phyloP scores from a whole-genome alignment of 1,284 basidiomycete genomes.

The Naganishia sp. region DNA sequence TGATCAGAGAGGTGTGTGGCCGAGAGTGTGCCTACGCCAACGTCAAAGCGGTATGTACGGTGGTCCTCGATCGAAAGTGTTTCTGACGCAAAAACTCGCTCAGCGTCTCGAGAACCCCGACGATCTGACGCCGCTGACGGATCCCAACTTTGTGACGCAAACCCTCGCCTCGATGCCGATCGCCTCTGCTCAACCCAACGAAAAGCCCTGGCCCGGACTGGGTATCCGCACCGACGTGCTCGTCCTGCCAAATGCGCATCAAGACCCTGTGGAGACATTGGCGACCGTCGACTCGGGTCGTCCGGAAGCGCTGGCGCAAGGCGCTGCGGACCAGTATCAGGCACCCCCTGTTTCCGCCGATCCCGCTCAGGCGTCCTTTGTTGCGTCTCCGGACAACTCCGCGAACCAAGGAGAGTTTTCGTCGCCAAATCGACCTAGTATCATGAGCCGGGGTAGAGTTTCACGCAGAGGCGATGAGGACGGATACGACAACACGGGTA shows the following conservation, averaged over 20 bases:
- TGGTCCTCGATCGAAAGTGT: background rate
- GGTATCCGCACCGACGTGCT: constrained; percentile 59
- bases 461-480: constrained; percentile 19
- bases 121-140: constrained; percentile 86
- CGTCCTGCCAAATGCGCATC: constrained; percentile 5
- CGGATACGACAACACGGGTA: constrained; percentile 3
- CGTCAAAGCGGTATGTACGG: constrained; percentile 67
- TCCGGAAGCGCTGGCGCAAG: background rate
- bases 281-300: background rate
- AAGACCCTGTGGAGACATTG: background rate
- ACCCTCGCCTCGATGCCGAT: constrained; percentile 67
- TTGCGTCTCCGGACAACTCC: background rate
- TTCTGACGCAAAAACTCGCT: background rate
- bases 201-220: constrained; percentile 76
- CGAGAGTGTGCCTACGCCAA: constrained; percentile 85
- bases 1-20: constrained; percentile 81
- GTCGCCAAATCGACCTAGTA: constrained; percentile 24
- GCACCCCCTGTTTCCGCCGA: background rate
- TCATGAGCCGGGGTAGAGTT: constrained; percentile 31
- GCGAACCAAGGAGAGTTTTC: background rate
- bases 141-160: constrained; percentile 81
- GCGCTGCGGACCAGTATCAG: background rate
- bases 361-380: constrained; percentile 3
- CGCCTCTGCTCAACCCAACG: constrained; percentile 53
- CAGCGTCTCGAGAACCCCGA: constrained; percentile 75